Percentiles rank a stretch among this genome's conserved stretches.
Evolutionary conservation across 352 stramenopile species (phyloP).

Genomic region (Aphanomyces euteiches): DNA sequence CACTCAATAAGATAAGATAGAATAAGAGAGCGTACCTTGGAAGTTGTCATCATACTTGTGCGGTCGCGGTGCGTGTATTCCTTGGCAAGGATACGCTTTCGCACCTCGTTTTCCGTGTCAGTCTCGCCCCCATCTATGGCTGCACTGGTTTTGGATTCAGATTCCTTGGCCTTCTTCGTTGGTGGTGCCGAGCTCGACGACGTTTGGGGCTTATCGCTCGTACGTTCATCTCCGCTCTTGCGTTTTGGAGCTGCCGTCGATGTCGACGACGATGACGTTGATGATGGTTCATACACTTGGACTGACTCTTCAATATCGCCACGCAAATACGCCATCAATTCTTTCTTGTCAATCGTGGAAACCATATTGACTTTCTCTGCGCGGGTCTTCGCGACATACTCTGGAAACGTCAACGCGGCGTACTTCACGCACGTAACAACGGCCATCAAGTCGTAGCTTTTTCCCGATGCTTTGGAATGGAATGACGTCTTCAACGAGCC

Average conservation of each 20-base stretch:
- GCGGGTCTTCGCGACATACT: slow-evolving; percentile 83
- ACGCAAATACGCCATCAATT: slow-evolving; percentile 79
- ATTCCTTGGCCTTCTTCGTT: slow-evolving; percentile 49
- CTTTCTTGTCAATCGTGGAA: slow-evolving; percentile 84
- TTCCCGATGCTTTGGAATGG: slow-evolving; percentile 77
- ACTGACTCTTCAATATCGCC: slow-evolving; percentile 74
- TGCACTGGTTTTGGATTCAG: slow-evolving; percentile 32
- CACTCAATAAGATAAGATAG: not conserved
- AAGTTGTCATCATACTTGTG: slow-evolving; percentile 69
- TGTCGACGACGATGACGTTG: not conserved
- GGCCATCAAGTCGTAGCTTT: slow-evolving; percentile 77
- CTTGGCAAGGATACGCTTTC: slow-evolving; percentile 65
- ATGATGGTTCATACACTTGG: slow-evolving; percentile 46
- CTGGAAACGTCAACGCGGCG: slow-evolving; percentile 62
- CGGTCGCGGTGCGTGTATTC: slow-evolving; percentile 62
- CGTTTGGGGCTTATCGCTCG: slow-evolving; percentile 32
- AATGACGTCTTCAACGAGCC: slow-evolving; percentile 74
- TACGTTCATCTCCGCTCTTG: slow-evolving; percentile 21
- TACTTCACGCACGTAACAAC: slow-evolving; percentile 81
- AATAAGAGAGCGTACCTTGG: slow-evolving; percentile 43
- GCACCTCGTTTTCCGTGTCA: slow-evolving; percentile 37
- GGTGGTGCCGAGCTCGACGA: slow-evolving; percentile 24
- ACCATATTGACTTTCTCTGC: slow-evolving; percentile 74
- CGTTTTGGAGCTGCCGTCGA: slow-evolving; percentile 25
- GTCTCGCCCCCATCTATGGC: slow-evolving; percentile 34